phyloP scores from a whole-genome alignment of 495 filamentous ascomycete genomes.

The Hyaloscypha variabilis region DNA sequence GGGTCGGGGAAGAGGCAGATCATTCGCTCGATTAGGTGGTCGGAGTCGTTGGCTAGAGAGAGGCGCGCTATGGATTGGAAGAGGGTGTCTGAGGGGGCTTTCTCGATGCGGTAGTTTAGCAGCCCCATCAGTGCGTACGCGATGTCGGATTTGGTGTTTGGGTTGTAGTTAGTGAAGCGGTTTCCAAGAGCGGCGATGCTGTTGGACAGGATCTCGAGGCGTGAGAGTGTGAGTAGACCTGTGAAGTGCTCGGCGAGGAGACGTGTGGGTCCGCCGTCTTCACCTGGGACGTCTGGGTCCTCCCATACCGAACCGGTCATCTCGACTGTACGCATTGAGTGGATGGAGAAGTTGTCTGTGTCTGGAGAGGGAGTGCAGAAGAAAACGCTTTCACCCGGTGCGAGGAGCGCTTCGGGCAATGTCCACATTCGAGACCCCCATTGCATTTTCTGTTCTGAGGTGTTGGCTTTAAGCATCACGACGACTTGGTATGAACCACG shows the following conservation, averaged over 20 bases:
- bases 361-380: constrained; percentile 23
- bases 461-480: constrained; percentile 32
- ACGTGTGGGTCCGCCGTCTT: constrained; percentile 29
- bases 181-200: constrained; percentile 24
- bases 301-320: constrained; percentile 23
- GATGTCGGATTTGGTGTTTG: constrained; percentile 35
- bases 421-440: constrained; percentile 51
- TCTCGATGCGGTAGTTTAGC: constrained; percentile 37
- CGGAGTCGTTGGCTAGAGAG: constrained; percentile 45
- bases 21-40: constrained; percentile 46
- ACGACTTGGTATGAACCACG: constrained; percentile 38
- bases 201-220: constrained; percentile 37
- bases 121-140: constrained; percentile 52
- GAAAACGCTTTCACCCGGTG: constrained; percentile 32
- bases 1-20: constrained; percentile 39
- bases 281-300: constrained; percentile 9
- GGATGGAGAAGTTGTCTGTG: background rate
- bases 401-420: constrained; percentile 45
- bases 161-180: constrained; percentile 6
- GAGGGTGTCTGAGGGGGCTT: constrained; percentile 37
- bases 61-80: constrained; percentile 52
- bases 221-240: constrained; percentile 38
- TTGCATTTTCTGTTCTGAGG: constrained; percentile 25
- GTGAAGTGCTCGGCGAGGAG: constrained; percentile 44
- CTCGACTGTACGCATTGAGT: constrained; percentile 7